Evolutionary conservation across 345 rosid species (phyloP).

Genomic region (Pugionium cornutum): DNA sequence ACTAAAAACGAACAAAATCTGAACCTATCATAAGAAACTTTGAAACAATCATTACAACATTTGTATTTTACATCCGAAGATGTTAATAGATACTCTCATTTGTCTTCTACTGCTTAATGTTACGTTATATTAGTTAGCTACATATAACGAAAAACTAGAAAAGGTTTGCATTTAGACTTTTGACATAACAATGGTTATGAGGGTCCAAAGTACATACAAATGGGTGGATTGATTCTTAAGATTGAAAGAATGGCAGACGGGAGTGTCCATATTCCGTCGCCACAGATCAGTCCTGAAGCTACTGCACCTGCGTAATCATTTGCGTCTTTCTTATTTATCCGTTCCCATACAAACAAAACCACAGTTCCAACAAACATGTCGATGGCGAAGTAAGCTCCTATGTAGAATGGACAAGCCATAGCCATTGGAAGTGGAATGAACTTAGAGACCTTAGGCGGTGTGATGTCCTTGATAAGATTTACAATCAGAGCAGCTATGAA

Average conservation of each 20-base stretch:
- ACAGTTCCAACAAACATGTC: constrained; percentile 88
- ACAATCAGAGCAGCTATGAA: constrained; percentile 60
- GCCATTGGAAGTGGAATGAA: constrained; percentile 92
- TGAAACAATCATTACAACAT: neutral
- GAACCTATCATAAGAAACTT: neutral
- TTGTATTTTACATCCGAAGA: neutral
- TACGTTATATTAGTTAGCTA: neutral
- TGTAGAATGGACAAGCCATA: constrained; percentile 88
- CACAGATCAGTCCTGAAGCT: constrained; percentile 89
- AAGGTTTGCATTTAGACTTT: neutral
- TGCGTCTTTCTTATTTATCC: constrained; percentile 60
- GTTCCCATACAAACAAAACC: constrained; percentile 75
- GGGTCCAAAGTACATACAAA: constrained; percentile 93
- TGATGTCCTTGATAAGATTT: constrained; percentile 68
- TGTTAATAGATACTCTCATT: neutral
- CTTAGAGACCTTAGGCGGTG: constrained; percentile 65
- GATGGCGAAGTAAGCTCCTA: constrained; percentile 87
- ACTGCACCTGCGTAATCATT: constrained; percentile 81
- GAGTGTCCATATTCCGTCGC: constrained; percentile 90
- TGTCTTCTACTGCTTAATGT: neutral
- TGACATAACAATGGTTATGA: constrained; percentile 27
- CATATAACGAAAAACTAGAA: neutral
- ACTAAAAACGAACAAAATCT: neutral
- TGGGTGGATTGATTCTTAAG: constrained; percentile 82
- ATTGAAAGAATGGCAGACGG: constrained; percentile 90